Evolutionary conservation across 495 filamentous ascomycete genomes (phyloP), one percentile per base, ranked within the genome.

Genomic region (Neurospora sp.): DNA sequence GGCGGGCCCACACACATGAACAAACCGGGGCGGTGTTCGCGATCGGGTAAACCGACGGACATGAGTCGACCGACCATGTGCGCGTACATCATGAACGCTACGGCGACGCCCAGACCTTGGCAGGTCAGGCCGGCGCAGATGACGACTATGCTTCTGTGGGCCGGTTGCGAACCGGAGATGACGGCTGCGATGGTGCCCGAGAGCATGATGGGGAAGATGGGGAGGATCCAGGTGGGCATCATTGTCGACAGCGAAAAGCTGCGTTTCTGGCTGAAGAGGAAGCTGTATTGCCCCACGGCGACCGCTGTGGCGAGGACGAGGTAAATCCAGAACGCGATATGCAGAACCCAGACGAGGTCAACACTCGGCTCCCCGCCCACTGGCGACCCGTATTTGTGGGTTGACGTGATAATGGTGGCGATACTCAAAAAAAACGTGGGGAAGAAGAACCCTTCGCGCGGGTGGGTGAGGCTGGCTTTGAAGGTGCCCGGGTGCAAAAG

Each of bases 1-100:
- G 91, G 85, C 4, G 90, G 89, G 1, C 88, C 91, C 5, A 92
- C 90, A 38, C 88, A 89, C 76, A 93, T 92, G 80, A 92, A 92
- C 84, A 92, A 87, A 0, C 88, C 89, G 0, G 88, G 87, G 22
- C 89, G 79, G 78, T 74, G 87, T 79, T 81, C 82, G 22, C 79
- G 71, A 69, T 78, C 16, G 12, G 70, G 89, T 77, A 91, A 82
- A 0, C 90, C 90, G 2, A 82, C 84, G 71, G 87, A 83, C 83
- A 91, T 90, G 61, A 91, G 78, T 0, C 89, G 84, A 10, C 86
- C 87, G 45, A 91, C 86, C 75, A 89, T 91, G 77, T 83, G 81
- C 82, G 88, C 78, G 77, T 88, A 89, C 82, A 88, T 87, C 77
- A 88, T 80, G 6, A 85, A 75, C 0, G 85, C 82, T 9, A 89